Evolutionary conservation across 164 flowering plant genomes (phyloP), one percentile per base, ranked within the genome.

Genomic region (Magnolia sinica): DNA sequence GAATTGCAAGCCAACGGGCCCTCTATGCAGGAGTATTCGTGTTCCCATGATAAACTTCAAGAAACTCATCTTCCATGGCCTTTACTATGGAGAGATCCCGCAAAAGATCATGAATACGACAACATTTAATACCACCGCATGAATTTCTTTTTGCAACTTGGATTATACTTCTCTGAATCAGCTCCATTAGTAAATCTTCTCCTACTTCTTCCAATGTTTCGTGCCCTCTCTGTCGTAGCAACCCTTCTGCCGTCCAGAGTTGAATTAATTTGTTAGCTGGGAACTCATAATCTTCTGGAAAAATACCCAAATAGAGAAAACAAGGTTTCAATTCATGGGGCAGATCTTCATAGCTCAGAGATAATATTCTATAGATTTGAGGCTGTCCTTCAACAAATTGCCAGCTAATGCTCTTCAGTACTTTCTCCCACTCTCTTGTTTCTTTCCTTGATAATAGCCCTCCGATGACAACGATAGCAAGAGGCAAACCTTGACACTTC

Each of bases 201-300:
- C 65, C 75, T 7, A 55, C 4, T 20, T 52, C 75, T 13, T 73
- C 75, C 65, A 24, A 1, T 10, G 22, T 58, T 18, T 23, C 31
- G 5, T 61, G 11, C 4, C 14, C 24, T 31, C 59, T 63, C 29
- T 18, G 50, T 7, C 10, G 9, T 4, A 63, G 27, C 4, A 64
- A 64, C 8, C 69, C 69, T 73, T 73, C 75, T 9, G 75, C 65
- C 7, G 55, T 29, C 75, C 75, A 73, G 4, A 73, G 16, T 22
- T 8, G 0, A 7, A 58, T 51, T 0, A 73, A 29, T 13, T 1
- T 24, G 16, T 0, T 0, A 14, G 20, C 23, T 8, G 7, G 0
- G 22, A 73, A 20, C 31, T 73, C 66, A 27, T 0, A 1, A 72
- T 51, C 74, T n/a, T 19, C 27, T 49, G 63, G 63, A 14, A 72